phyloP scores from a whole-genome alignment of 345 rosid genomes.

The Eucalyptus pumila region DNA sequence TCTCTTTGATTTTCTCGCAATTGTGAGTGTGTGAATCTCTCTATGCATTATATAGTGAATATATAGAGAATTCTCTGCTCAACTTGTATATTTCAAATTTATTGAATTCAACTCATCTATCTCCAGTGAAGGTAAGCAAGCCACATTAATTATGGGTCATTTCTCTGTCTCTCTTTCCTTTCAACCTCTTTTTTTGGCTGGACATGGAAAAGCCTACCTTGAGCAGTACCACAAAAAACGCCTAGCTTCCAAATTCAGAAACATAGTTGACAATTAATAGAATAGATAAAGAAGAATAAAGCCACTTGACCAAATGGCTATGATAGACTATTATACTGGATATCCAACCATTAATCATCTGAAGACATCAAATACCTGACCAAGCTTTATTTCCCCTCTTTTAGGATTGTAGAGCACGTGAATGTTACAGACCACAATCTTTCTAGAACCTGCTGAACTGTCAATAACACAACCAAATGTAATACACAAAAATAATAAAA shows the following conservation, averaged over 20 bases:
- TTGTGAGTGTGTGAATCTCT: neutral
- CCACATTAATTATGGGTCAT: neutral
- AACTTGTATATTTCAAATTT: neutral
- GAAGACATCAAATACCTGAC: slow-evolving; percentile 54
- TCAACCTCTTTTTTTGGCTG: neutral
- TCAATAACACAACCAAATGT: neutral
- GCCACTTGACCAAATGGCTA: neutral
- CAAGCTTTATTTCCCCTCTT: slow-evolving; percentile 94
- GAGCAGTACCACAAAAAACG: too few relatives aligned
- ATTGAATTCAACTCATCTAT: neutral
- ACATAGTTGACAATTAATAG: neutral
- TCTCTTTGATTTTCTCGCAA: neutral
- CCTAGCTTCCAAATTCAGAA: too few relatives aligned
- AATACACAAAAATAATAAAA: neutral
- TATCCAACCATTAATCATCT: neutral
- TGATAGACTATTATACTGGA: neutral
- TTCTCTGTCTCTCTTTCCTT: neutral
- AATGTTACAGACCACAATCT: slow-evolving; percentile 75
- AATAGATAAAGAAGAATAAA: neutral
- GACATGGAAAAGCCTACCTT: neutral
- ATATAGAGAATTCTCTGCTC: neutral
- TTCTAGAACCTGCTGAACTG: slow-evolving; percentile 37
- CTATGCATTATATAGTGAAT: neutral
- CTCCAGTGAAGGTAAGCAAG: neutral
- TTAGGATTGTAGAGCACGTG: slow-evolving; percentile 93